Conservation (phyloP, 2,329 filamentous ascomycete species). For the Trichoderma asperellum region DNA sequence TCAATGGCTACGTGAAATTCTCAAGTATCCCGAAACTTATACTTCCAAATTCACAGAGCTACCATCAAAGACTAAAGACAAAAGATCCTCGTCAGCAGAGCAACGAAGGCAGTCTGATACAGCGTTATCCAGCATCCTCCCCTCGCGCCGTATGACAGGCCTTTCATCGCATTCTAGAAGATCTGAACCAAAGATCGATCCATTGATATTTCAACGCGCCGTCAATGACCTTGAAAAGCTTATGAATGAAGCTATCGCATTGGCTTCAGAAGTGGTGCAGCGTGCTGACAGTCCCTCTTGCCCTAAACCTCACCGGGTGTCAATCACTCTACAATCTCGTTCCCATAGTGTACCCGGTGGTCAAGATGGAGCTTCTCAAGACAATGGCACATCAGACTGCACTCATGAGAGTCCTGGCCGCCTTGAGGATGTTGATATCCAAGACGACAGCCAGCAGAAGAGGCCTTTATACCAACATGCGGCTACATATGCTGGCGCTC, state of each 20-base stretch:
- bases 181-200: slow-evolving; percentile 36
- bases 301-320: slow-evolving; percentile 30
- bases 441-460: background rate
- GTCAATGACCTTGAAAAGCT: slow-evolving; percentile 52
- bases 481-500: slow-evolving; percentile 34
- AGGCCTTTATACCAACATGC: slow-evolving; percentile 35
- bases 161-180: slow-evolving; percentile 32
- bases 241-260: slow-evolving; percentile 50
- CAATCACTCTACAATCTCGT: slow-evolving; percentile 27
- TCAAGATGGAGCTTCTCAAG: slow-evolving; percentile 1
- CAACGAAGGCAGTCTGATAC: slow-evolving; percentile 35
- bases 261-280: slow-evolving; percentile 48
- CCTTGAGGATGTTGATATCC: slow-evolving; percentile 25
- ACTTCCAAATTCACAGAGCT: slow-evolving; percentile 38
- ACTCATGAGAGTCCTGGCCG: slow-evolving; percentile 25
- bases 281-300: slow-evolving; percentile 35
- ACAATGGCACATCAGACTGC: slow-evolving; percentile 18
- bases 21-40: slow-evolving; percentile 37
- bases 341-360: slow-evolving; percentile 17
- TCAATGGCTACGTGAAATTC: slow-evolving; percentile 42
- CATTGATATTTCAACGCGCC: slow-evolving; percentile 41
- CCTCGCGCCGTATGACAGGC: slow-evolving; percentile 31
- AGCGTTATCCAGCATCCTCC: slow-evolving; percentile 29
- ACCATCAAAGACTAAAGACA: slow-evolving; percentile 30
- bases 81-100: slow-evolving; percentile 28